These are phyloP conservation scores for Halenospora varia DNA, from an alignment of 495 filamentous ascomycete species.

Conservation along the genomic window DNA sequence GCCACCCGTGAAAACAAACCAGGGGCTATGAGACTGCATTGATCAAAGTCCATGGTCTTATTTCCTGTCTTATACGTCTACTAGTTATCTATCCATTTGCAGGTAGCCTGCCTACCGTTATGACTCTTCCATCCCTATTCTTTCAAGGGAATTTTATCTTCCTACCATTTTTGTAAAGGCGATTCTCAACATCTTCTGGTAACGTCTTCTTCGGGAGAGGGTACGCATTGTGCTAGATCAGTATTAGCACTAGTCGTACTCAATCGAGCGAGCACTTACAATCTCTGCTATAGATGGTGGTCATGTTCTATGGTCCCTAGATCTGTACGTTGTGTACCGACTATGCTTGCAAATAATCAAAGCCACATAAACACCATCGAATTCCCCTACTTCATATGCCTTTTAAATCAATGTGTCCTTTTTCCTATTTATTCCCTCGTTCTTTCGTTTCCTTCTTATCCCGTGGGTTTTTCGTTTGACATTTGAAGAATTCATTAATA, in stretches of 20 bases:
- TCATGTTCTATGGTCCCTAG: conserved; percentile 9
- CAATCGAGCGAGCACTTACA: conserved; percentile 5
- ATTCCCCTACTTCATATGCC: conserved; percentile 12
- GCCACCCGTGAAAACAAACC: too few species aligned
- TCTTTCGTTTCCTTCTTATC: background rate
- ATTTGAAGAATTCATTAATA: background rate
- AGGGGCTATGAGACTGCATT: too few species aligned
- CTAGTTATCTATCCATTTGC: background rate
- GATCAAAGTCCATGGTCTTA: too few species aligned
- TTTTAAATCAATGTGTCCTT: background rate
- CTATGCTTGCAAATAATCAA: conserved; percentile 14
- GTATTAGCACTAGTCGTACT: conserved; percentile 1
- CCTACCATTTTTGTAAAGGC: background rate
- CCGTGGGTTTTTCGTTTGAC: background rate
- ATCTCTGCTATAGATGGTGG: conserved; percentile 14
- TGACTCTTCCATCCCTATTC: background rate
- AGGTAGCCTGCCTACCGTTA: conserved; percentile 1
- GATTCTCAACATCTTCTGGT: conserved; percentile 10
- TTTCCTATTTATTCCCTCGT: background rate
- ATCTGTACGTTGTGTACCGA: conserved; percentile 14
- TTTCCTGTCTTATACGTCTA: background rate
- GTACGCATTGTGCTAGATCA: conserved; percentile 11
- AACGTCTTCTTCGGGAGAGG: conserved; percentile 15
- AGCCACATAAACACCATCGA: conserved; percentile 11
- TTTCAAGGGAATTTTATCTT: conserved; percentile 13